phyloP scores from a whole-genome alignment of 345 rosid species.

The Aethionema arabicum region DNA sequence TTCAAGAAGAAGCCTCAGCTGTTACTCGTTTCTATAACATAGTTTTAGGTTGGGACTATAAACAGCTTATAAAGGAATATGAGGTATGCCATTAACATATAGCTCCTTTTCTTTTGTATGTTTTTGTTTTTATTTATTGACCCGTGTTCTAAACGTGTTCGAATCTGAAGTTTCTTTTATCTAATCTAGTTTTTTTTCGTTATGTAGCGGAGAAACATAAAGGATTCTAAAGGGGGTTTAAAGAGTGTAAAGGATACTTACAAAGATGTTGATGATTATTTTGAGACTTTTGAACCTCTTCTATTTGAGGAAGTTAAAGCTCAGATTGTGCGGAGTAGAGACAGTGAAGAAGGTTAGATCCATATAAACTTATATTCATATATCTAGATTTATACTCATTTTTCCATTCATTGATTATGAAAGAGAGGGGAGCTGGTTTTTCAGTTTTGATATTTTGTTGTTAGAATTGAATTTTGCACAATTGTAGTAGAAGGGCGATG shows the following conservation, averaged over 20 bases:
- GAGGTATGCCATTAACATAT: slow-evolving; percentile 36
- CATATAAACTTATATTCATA: background rate
- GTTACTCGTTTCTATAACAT: slow-evolving; percentile 59
- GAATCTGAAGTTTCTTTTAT: background rate
- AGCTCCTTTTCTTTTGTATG: background rate
- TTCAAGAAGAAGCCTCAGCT: slow-evolving; percentile 54
- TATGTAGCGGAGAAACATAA: slow-evolving; percentile 38
- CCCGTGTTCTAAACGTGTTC: background rate
- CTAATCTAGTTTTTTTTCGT: background rate
- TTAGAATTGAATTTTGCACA: background rate
- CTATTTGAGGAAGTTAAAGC: slow-evolving; percentile 93
- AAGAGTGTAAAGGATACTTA: slow-evolving; percentile 63
- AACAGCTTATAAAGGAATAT: slow-evolving; percentile 52
- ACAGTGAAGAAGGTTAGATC: slow-evolving; percentile 68
- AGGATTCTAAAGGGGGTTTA: slow-evolving; percentile 38
- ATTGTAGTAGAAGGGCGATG: background rate
- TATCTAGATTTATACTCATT: slow-evolving; percentile 7
- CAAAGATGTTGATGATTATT: slow-evolving; percentile 70
- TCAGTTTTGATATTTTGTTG: slow-evolving; percentile 15
- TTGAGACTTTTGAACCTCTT: slow-evolving; percentile 80
- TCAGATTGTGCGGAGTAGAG: slow-evolving; percentile 73
- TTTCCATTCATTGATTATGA: background rate
- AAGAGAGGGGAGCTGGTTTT: background rate
- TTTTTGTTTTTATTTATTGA: background rate
- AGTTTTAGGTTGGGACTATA: slow-evolving; percentile 79